These are phyloP conservation scores for Verruconis gallopava DNA, from an alignment of 2,329 filamentous ascomycete genomes.

Conservation along the genomic window DNA sequence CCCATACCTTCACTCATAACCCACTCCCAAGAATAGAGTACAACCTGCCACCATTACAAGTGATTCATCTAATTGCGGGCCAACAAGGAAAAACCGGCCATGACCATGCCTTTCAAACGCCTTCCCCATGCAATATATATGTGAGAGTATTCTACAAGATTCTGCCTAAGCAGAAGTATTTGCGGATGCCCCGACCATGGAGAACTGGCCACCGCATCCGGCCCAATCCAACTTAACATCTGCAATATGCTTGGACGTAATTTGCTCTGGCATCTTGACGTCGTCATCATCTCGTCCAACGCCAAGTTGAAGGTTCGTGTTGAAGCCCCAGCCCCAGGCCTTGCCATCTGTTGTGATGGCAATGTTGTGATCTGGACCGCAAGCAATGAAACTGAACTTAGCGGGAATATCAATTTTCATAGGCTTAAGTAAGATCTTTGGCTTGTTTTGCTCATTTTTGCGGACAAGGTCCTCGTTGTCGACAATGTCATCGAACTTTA, in stretches of 20 bases:
- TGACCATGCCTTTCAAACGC: too few species aligned
- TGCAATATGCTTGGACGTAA: conserved; percentile 73
- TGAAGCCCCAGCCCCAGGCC: conserved; percentile 71
- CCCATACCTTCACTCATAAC: too few species aligned
- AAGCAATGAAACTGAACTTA: conserved; percentile 16
- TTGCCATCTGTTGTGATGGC: conserved; percentile 56
- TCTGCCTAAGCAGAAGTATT: too few species aligned
- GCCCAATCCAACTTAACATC: conserved; percentile 63
- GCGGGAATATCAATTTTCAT: conserved; percentile 41
- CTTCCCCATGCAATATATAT: too few species aligned
- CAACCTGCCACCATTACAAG: too few species aligned
- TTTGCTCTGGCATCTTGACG: conserved; percentile 59
- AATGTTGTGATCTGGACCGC: conserved; percentile 61
- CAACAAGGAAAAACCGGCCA: too few species aligned
- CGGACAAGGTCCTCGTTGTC: conserved; percentile 30
- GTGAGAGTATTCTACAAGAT: too few species aligned
- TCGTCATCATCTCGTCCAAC: conserved; percentile 58
- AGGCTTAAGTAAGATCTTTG: conserved; percentile 61
- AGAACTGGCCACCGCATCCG: conserved; percentile 82
- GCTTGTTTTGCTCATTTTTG: conserved; percentile 47
- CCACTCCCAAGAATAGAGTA: too few species aligned
- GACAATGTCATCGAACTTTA: conserved; percentile 21
- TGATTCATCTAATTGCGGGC: too few species aligned
- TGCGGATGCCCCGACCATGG: conserved; percentile 36
- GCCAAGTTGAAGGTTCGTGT: conserved; percentile 67